Conservation (phyloP, 129 eudicot species). For the Ambrosia trifida region DNA sequence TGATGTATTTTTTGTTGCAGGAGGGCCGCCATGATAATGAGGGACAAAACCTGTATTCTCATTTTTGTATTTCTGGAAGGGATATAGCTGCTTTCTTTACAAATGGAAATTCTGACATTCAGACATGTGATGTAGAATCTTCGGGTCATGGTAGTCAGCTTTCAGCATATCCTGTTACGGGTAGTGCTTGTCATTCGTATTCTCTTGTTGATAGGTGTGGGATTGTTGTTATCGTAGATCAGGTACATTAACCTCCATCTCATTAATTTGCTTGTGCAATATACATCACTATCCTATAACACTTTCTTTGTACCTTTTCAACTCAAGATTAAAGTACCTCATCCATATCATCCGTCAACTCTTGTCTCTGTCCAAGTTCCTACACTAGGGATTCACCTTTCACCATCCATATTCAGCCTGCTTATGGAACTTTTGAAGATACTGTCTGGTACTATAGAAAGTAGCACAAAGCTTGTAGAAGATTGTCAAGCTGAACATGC, state of each 20-base stretch:
- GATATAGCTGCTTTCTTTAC: constrained; percentile 91
- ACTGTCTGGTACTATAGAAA: constrained; percentile 63
- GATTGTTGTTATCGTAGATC: constrained; percentile 81
- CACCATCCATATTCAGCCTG: constrained; percentile 73
- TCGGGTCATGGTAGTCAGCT: constrained; percentile 22
- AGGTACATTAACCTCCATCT: constrained; percentile 49
- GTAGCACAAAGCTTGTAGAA: constrained; percentile 52
- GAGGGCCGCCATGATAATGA: constrained; percentile 61
- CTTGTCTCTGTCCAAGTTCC: constrained; percentile 94
- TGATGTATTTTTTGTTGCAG: constrained; percentile 44
- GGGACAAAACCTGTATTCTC: constrained; percentile 69
- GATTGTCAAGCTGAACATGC: constrained; percentile 53
- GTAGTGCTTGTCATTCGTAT: constrained; percentile 46
- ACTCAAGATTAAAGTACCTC: constrained; percentile 78
- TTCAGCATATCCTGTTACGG: constrained; percentile 6
- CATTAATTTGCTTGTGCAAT: background rate
- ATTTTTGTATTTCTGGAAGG: constrained; percentile 83
- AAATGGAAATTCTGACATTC: constrained; percentile 51
- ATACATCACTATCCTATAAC: constrained; percentile 1
- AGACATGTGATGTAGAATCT: constrained; percentile 38
- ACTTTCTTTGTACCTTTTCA: constrained; percentile 18
- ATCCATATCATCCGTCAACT: constrained; percentile 84
- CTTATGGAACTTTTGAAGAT: constrained; percentile 71
- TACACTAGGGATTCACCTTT: constrained; percentile 78
- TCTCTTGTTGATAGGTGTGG: constrained; percentile 94